These are phyloP conservation scores for Trametes meyenii DNA, from an alignment of 768 basidiomycete genomes.

Conservation along the genomic window DNA sequence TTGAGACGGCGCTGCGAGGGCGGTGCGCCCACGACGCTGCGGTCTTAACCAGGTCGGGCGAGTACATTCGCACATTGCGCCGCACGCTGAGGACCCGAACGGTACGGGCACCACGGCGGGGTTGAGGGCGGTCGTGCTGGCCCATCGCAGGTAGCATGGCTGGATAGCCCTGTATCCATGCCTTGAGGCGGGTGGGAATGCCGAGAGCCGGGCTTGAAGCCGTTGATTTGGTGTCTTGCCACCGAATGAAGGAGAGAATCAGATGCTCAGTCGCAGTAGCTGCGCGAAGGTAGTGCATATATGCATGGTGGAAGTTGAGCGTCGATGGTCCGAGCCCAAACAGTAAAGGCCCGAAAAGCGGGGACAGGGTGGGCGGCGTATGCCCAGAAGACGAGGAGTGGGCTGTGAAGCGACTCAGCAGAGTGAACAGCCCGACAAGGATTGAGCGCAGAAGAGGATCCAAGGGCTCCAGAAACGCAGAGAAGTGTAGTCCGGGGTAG, in stretches of 20 bases:
- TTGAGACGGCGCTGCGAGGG: slow-evolving; percentile 32
- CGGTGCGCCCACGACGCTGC: slow-evolving; percentile 51
- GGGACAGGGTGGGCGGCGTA: slow-evolving; percentile 87
- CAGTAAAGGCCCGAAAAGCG: slow-evolving; percentile 86
- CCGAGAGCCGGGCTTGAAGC: slow-evolving; percentile 54
- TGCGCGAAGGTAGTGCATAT: slow-evolving; percentile 74
- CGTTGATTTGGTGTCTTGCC: slow-evolving; percentile 60
- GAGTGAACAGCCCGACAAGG: slow-evolving; percentile 71
- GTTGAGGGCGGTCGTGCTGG: slow-evolving; percentile 56
- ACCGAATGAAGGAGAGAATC: slow-evolving; percentile 86
- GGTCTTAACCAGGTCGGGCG: slow-evolving; percentile 78
- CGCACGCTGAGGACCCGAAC: slow-evolving; percentile 78
- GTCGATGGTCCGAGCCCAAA: slow-evolving; percentile 73
- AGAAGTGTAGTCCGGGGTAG: slow-evolving; percentile 76
- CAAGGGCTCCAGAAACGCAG: slow-evolving; percentile 61
- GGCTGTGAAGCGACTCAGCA: slow-evolving; percentile 81
- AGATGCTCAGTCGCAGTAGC: slow-evolving; percentile 92
- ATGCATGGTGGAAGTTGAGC: slow-evolving; percentile 57
- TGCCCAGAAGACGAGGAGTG: slow-evolving; percentile 86
- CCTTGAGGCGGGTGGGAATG: slow-evolving; percentile 83
- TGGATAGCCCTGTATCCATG: slow-evolving; percentile 92
- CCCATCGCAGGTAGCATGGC: slow-evolving; percentile 69
- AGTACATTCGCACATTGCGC: slow-evolving; percentile 86
- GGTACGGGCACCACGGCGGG: slow-evolving; percentile 75
- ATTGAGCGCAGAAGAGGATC: slow-evolving; percentile 59